These are phyloP conservation scores for Syzygium aromaticum DNA, from an alignment of 345 rosid species.

Conservation along the genomic window DNA sequence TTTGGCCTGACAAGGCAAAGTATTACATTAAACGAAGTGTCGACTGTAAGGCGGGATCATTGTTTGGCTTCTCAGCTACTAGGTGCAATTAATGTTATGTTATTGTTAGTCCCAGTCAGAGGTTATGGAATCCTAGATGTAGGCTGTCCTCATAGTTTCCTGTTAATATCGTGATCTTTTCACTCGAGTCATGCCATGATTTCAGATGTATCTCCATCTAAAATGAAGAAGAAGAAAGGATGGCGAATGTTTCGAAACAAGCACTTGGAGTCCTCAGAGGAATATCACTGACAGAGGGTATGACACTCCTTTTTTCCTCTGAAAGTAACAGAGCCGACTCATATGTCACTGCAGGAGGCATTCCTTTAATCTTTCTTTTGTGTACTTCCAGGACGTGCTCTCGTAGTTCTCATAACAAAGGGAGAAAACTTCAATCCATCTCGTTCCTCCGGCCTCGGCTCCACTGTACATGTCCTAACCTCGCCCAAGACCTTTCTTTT, in stretches of 20 bases:
- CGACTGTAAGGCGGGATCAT: not conserved
- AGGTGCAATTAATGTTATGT: not conserved
- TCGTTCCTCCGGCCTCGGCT: not conserved
- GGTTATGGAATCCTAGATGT: not conserved
- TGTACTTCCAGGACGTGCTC: not conserved
- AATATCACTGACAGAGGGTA: slow-evolving; percentile 10
- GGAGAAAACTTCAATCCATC: not conserved
- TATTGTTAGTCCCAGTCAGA: not conserved
- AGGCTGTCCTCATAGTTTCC: not conserved
- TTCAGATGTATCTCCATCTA: slow-evolving; percentile 34
- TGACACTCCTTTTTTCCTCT: not conserved
- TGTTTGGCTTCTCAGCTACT: not conserved
- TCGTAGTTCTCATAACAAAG: not conserved
- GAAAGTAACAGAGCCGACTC: not conserved
- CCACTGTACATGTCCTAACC: not conserved
- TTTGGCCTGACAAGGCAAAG: not conserved
- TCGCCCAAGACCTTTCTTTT: not conserved
- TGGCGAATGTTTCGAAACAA: slow-evolving; percentile 29
- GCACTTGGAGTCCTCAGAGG: slow-evolving; percentile 16
- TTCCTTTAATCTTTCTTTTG: not conserved
- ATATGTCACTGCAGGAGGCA: not conserved
- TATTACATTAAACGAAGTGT: not conserved
- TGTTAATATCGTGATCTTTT: not conserved
- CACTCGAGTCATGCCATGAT: not conserved
- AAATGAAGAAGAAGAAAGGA: slow-evolving; percentile 40